A percentile compares a stretch with the other conserved stretches of the same genome.
Evolutionary conservation across 169 alveolate species (phyloP).

Genomic region (Cryptosporidium viatorum): DNA sequence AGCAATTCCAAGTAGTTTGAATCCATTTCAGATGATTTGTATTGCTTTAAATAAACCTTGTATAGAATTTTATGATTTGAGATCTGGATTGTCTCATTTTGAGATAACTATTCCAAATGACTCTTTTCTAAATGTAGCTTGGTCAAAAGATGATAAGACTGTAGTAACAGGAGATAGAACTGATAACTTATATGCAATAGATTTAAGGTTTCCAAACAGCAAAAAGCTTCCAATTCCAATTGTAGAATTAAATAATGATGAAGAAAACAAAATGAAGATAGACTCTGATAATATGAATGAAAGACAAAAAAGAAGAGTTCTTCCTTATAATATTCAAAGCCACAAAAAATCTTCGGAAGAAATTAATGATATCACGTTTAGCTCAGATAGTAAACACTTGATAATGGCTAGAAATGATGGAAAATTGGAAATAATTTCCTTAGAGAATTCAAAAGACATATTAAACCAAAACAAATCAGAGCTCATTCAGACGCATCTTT

Average conservation of each 20-base stretch:
- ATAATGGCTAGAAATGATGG: conserved; percentile 73
- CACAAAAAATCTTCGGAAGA: conserved; percentile 40
- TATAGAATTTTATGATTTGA: conserved; percentile 49
- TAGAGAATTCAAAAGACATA: conserved; percentile 9
- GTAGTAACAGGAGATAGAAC: conserved; percentile 61
- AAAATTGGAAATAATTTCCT: conserved; percentile 21
- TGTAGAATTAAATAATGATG: neutral
- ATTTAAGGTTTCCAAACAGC: conserved; percentile 28
- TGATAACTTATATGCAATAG: conserved; percentile 45
- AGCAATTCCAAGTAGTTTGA: conserved; percentile 33
- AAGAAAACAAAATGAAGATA: neutral
- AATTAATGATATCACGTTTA: conserved; percentile 31
- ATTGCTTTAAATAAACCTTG: conserved; percentile 41
- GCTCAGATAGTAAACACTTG: conserved; percentile 19
- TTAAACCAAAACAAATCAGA: conserved; percentile 12
- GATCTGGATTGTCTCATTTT: conserved; percentile 26
- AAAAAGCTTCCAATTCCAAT: conserved; percentile 27
- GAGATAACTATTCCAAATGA: conserved; percentile 41
- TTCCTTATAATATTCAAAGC: conserved; percentile 31
- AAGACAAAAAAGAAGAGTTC: conserved; percentile 2
- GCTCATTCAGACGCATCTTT: conserved; percentile 30
- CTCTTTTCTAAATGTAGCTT: conserved; percentile 55
- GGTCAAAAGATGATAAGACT: conserved; percentile 40
- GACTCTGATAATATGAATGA: neutral
- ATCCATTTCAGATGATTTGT: conserved; percentile 30